Conservation (phyloP, 345 rosid species). For the Salix exigua region DNA sequence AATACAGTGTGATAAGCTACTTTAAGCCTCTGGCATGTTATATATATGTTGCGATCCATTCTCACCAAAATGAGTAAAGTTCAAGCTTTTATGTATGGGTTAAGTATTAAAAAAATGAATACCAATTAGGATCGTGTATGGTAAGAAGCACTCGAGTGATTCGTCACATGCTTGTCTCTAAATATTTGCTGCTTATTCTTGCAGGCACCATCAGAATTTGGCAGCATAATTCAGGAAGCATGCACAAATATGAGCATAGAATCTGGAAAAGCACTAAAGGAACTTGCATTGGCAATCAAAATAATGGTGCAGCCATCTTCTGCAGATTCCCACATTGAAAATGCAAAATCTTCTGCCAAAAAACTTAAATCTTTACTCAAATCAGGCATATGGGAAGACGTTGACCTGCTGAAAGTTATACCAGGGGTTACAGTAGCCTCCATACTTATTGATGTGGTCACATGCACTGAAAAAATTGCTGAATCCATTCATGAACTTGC, state of each 20-base stretch:
- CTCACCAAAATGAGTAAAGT: not conserved
- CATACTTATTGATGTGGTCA: slow-evolving; percentile 46
- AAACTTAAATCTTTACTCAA: slow-evolving; percentile 42
- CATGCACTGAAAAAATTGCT: slow-evolving; percentile 46
- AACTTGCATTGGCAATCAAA: slow-evolving; percentile 44
- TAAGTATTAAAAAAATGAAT: not conserved
- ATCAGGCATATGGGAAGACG: slow-evolving; percentile 40
- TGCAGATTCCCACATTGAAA: slow-evolving; percentile 39
- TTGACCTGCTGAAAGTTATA: slow-evolving; percentile 35
- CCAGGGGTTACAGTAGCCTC: slow-evolving; percentile 51
- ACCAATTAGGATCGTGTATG: not conserved
- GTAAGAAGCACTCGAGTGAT: too few relatives aligned
- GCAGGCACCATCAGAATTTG: slow-evolving; percentile 44
- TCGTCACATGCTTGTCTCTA: not conserved
- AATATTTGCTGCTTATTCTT: not conserved
- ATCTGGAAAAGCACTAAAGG: slow-evolving; percentile 51
- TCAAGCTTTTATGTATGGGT: not conserved
- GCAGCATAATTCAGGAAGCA: slow-evolving; percentile 33
- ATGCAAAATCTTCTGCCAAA: slow-evolving; percentile 36
- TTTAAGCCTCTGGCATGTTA: not conserved
- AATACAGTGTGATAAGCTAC: not conserved
- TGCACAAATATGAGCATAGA: slow-evolving; percentile 49
- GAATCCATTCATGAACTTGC: slow-evolving; percentile 58
- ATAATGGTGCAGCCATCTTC: slow-evolving; percentile 42
- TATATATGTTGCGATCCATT: not conserved